Conservation (phyloP, 2,329 filamentous ascomycete species). For the Sclerotinia glacialis region DNA sequence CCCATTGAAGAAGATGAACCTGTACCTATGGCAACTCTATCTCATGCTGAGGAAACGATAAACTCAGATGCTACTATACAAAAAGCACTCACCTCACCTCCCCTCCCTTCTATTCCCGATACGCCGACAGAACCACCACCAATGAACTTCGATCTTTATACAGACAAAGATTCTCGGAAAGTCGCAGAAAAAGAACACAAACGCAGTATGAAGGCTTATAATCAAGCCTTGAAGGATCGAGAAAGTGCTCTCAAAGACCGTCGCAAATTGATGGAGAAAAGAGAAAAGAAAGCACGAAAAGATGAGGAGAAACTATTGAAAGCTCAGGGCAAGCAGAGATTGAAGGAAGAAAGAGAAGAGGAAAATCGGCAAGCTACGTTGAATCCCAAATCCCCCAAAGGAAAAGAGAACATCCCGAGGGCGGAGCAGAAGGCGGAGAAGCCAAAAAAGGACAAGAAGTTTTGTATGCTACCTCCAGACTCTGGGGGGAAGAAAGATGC, state of each 20-base stretch:
- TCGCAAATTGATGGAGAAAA: constrained; percentile 57
- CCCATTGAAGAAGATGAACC: constrained; percentile 41
- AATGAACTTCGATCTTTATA: constrained; percentile 57
- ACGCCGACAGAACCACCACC: constrained; percentile 53
- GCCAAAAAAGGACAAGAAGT: constrained; percentile 53
- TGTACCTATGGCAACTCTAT: background rate
- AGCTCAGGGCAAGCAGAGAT: constrained; percentile 36
- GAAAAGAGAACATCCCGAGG: constrained; percentile 35
- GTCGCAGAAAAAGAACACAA: constrained; percentile 67
- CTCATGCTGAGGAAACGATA: background rate
- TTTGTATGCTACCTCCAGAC: constrained; percentile 68
- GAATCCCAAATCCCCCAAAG: constrained; percentile 32
- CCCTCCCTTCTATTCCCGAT: constrained; percentile 48
- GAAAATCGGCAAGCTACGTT: constrained; percentile 34
- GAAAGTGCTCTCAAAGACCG: constrained; percentile 62
- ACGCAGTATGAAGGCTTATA: constrained; percentile 60
- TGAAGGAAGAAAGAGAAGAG: constrained; percentile 39
- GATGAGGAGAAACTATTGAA: constrained; percentile 43
- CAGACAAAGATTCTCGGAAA: constrained; percentile 64
- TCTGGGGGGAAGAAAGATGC: constrained; percentile 58
- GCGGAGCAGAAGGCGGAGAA: constrained; percentile 30
- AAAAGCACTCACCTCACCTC: constrained; percentile 40
- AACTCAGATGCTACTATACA: background rate
- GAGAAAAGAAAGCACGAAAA: constrained; percentile 44
- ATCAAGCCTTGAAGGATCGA: constrained; percentile 63